Base-by-base conservation (phyloP, 768 basidiomycete species). In the Termitomyces sp. region DNA sequence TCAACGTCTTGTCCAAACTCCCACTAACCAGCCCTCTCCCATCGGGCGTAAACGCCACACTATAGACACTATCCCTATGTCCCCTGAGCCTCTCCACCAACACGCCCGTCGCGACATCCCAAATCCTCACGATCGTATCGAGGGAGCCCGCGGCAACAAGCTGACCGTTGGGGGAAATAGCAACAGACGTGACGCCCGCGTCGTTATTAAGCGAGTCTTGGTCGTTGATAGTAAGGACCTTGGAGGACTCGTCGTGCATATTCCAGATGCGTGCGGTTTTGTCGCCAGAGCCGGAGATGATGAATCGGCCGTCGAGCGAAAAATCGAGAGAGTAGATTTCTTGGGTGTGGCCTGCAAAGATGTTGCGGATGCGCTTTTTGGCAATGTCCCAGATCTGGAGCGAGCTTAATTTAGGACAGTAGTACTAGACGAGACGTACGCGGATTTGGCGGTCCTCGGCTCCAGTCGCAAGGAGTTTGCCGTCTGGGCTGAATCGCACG, bases 311-410 rank as follows among this genome's bases (percentile, higher is more conserved):
- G 67, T 96, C 92, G 24, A 80, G 76, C 1, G 92, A 92, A 74
- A 95, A 96, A 71, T 92, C 93, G 63, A 97, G 87, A 1, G 94
- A 93, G 75, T 96, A 96, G 70, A 97, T 94, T 68, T 96, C 95
- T 70, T 94, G 91, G 67, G 86, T 85, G 75, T 97, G 95, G 2
- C 95, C 95, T 60, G 89, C 86, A 67, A 96, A 93, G 22, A 91
- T 76, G 65, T 85, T 87, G 55, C 88, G 83, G 69, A 96, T 91
- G 38, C 84, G 83, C 67, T 88, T 88, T 68, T 87, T 88, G 52
- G 82, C 81, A 66, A 97, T 92, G 68, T 96, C 93, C 95, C 95
- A 97, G 68, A 97, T 92, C 91, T 94, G 67, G 7, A 35, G 16
- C 5, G 8, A 1, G 24, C 28, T 7, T 16, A 24, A 50, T n/a